These are phyloP conservation scores for Poterioochromonas sp. DNA, from an alignment of 352 stramenopile genomes.

Conservation along the genomic window DNA sequence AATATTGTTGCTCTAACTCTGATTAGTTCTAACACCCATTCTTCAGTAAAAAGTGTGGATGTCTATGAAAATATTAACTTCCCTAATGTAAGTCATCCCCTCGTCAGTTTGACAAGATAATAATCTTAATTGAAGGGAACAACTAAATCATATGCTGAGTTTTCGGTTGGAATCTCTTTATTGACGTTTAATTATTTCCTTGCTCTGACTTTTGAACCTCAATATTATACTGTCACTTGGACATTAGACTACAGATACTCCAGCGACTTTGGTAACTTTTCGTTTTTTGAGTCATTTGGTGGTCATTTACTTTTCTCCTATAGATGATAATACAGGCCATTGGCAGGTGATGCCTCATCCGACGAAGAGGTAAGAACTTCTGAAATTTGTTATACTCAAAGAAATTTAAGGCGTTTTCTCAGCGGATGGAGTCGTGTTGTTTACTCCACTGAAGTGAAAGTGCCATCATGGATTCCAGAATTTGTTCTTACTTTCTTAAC, in stretches of 20 bases:
- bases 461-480: slow-evolving; percentile 14
- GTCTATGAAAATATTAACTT: slow-evolving; percentile 22
- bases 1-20: too few species aligned
- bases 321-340: slow-evolving; percentile 31
- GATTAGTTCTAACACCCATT: too few species aligned
- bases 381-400: not conserved
- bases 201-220: slow-evolving; percentile 2
- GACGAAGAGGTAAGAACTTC: slow-evolving; percentile 13
- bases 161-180: slow-evolving; percentile 8
- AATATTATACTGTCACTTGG: slow-evolving; percentile 31
- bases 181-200: slow-evolving; percentile 32
- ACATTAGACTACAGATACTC: slow-evolving; percentile 23
- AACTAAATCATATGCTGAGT: not conserved
- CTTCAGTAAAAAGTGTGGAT: not conserved
- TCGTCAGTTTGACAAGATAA: not conserved
- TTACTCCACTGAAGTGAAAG: slow-evolving; percentile 12
- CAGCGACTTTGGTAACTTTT: slow-evolving; percentile 32
- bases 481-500: slow-evolving; percentile 30
- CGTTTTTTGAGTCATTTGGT: not conserved
- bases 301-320: not conserved
- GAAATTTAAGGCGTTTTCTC: not conserved
- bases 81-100: slow-evolving; percentile 6
- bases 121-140: not conserved
- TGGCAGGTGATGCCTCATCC: slow-evolving; percentile 32
- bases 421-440: slow-evolving; percentile 24